Evolutionary conservation across 306 rosid genomes (phyloP).

Genomic region (Rosa persica): DNA sequence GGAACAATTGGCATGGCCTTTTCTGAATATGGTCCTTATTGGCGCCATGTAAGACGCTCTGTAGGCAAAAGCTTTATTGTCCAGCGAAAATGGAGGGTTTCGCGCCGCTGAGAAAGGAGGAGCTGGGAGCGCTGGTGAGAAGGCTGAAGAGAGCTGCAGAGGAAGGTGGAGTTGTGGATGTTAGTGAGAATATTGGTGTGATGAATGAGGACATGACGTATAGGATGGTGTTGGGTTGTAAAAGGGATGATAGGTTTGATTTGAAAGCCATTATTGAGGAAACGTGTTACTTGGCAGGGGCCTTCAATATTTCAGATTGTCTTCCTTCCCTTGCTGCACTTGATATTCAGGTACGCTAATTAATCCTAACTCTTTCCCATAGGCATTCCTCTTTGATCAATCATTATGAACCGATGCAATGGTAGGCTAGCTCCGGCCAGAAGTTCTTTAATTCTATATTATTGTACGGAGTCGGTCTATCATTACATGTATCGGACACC

Average conservation of each 20-base stretch:
- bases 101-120: slow-evolving; percentile 7
- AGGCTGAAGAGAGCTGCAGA: slow-evolving; percentile 7
- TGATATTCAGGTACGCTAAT: too few relatives aligned
- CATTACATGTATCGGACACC: too few relatives aligned
- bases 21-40: slow-evolving; percentile 18
- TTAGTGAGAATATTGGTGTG: slow-evolving; percentile 5
- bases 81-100: background rate
- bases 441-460: too few relatives aligned
- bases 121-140: background rate
- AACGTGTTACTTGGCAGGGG: background rate
- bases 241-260: slow-evolving; percentile 11
- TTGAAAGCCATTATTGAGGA: slow-evolving; percentile 28
- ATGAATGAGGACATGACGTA: background rate
- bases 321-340: too few relatives aligned
- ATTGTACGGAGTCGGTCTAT: too few relatives aligned
- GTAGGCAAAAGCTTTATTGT: slow-evolving; percentile 23
- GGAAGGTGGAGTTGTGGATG: slow-evolving; percentile 28
- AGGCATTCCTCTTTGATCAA: too few relatives aligned
- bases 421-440: too few relatives aligned
- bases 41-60: slow-evolving; percentile 41
- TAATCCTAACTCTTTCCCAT: too few relatives aligned
- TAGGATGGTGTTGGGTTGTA: slow-evolving; percentile 1
- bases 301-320: too few relatives aligned
- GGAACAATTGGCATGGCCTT: slow-evolving; percentile 23
- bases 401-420: too few relatives aligned